phyloP scores from a whole-genome alignment of 768 basidiomycete species.

The Termitomyces sp. region DNA sequence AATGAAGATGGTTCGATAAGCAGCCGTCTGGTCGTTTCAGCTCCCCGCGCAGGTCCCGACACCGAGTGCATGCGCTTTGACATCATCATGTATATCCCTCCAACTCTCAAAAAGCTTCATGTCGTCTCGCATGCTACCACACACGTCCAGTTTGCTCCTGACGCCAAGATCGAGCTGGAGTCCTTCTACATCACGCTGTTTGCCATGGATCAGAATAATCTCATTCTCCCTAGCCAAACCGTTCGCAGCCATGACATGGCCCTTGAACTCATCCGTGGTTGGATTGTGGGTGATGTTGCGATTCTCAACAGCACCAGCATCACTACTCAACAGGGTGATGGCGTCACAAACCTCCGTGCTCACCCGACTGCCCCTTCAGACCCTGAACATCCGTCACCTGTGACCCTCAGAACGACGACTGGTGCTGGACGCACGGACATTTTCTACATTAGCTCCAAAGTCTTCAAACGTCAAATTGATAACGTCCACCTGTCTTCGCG shows the following conservation, averaged over 20 bases:
- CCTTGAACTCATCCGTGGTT: slow-evolving; percentile 50
- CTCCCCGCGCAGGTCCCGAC: slow-evolving; percentile 23
- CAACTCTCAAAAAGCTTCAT: slow-evolving; percentile 43
- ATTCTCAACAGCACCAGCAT: slow-evolving; percentile 37
- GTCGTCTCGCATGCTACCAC: slow-evolving; percentile 37
- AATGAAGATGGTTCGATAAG: slow-evolving; percentile 26
- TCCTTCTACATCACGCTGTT: slow-evolving; percentile 42
- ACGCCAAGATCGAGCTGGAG: slow-evolving; percentile 38
- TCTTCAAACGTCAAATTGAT: slow-evolving; percentile 42
- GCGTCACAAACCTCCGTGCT: slow-evolving; percentile 44
- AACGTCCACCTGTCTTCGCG: slow-evolving; percentile 43
- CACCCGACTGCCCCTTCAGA: slow-evolving; percentile 33
- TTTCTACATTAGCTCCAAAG: slow-evolving; percentile 36
- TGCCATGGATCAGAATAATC: slow-evolving; percentile 30
- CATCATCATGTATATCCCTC: slow-evolving; percentile 47
- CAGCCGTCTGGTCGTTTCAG: slow-evolving; percentile 36
- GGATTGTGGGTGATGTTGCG: slow-evolving; percentile 58
- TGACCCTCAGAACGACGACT: slow-evolving; percentile 40
- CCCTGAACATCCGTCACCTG: slow-evolving; percentile 27
- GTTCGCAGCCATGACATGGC: slow-evolving; percentile 35
- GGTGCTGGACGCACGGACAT: slow-evolving; percentile 54
- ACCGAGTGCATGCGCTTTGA: slow-evolving; percentile 53
- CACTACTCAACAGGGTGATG: slow-evolving; percentile 48
- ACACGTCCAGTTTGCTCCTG: slow-evolving; percentile 48
- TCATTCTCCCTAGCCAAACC: slow-evolving; percentile 42